Evolutionary conservation across 2,329 filamentous ascomycete genomes (phyloP), one percentile per base, ranked within the genome.

Genomic region (Macrophomina tecta): DNA sequence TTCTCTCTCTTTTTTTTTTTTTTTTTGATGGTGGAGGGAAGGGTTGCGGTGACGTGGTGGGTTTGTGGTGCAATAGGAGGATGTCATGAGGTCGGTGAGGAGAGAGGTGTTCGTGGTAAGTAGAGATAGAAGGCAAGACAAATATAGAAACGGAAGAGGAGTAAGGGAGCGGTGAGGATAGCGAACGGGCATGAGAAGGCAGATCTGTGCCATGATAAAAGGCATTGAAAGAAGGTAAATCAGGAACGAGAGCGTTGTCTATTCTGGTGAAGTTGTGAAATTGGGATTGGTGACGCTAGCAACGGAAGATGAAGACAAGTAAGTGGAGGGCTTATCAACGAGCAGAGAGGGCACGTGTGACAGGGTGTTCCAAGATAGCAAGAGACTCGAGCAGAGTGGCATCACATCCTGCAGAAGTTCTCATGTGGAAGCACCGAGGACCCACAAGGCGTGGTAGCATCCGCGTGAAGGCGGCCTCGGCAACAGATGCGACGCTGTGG

Each of bases 101-200:
- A n/a, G 12, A 23, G 23, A 3, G 16, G 23, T 9, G 3, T 28
- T 46, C 23, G 56, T 58, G 56, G 56, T 48, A 60, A 60, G 56
- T 48, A 60, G 46, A 60, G 56, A 60, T 60, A 48, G 56, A 60
- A 60, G 28, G 9, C 12, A 4, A 3, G 58, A 62, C n/a, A 49
- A 62, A 62, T 42, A 62, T 62, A 62, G 58, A 6, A 61, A 30
- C 56, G 30, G 55, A n/a, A 40, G 23, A n/a, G 23, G n/a, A 42
- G 11, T 18, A 32, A 60, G 38, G 7, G 23, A 34, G 12, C 16
- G 12, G 28, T 34, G 28, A 32, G 46, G 36, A 60, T 18, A 28
- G 53, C 30, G 36, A 23, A 42, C 36, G 53, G 53, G 53, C 30
- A n/a, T 30, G 34, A 16, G 23, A 11, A 36, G 4, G 5, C 38